Conservation (phyloP, 2,329 filamentous ascomycete genomes). For the Aspergillus brunneoviolaceus region DNA sequence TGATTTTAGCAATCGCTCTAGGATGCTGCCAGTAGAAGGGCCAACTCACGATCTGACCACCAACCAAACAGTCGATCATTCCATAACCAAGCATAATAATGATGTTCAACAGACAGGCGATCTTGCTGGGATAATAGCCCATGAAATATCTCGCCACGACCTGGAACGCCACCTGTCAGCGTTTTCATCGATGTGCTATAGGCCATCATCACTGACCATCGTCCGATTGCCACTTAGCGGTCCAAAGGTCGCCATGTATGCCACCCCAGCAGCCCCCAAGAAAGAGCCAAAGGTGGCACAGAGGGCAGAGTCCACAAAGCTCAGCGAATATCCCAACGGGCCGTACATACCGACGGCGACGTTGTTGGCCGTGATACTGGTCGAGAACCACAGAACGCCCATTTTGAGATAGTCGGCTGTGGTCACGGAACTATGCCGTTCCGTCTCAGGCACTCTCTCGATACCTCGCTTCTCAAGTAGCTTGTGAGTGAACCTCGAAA, state of each 20-base stretch:
- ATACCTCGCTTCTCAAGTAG: constrained; percentile 54
- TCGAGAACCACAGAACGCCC: constrained; percentile 28
- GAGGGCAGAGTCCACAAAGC: constrained; percentile 32
- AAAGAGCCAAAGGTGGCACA: constrained; percentile 29
- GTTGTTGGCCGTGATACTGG: constrained; percentile 33
- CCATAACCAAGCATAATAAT: constrained; percentile 36
- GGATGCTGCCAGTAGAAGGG: neutral
- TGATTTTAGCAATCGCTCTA: too few relatives aligned
- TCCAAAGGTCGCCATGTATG: constrained; percentile 36
- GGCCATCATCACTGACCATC: constrained; percentile 25
- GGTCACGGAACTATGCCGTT: constrained; percentile 47
- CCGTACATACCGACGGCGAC: constrained; percentile 35
- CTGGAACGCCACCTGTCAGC: constrained; percentile 9
- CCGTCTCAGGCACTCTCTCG: constrained; percentile 51
- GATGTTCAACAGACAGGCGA: constrained; percentile 35
- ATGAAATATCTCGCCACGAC: constrained; percentile 33
- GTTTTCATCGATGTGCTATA: neutral
- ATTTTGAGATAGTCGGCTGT: constrained; percentile 20
- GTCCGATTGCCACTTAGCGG: constrained; percentile 35
- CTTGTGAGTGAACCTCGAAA: neutral
- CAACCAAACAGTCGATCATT: constrained; percentile 35
- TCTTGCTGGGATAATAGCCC: constrained; percentile 36
- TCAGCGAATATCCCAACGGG: constrained; percentile 32
- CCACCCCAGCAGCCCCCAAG: constrained; percentile 26
- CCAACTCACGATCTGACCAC: constrained; percentile 34